Evolutionary conservation across 306 rosid genomes (phyloP).

Genomic region (Castanea sativa): DNA sequence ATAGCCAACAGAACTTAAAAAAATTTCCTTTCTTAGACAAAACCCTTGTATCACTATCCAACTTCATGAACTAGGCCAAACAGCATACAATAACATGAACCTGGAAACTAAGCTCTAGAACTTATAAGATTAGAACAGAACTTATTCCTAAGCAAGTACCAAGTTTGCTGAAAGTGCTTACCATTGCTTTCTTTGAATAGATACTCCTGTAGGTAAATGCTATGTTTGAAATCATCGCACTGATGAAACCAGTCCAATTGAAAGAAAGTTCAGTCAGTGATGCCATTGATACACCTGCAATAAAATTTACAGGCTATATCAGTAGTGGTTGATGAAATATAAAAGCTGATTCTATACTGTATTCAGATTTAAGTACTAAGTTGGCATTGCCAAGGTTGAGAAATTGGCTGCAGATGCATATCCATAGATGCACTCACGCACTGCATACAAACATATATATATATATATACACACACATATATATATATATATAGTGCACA

Average conservation of each 20-base stretch:
- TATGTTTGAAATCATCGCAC: constrained; percentile 95
- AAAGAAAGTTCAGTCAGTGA: constrained; percentile 94
- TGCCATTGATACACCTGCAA: constrained; percentile 92
- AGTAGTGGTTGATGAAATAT: not conserved
- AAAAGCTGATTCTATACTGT: not conserved
- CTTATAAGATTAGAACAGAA: not conserved
- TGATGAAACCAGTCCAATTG: constrained; percentile 86
- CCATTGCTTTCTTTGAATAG: constrained; percentile 83
- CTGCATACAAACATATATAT: not conserved
- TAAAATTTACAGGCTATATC: constrained; percentile 11
- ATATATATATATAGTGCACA: no score
- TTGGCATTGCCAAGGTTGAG: not conserved
- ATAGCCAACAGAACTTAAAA: not conserved
- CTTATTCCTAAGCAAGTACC: not conserved
- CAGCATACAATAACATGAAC: not conserved
- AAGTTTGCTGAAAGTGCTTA: constrained; percentile 21
- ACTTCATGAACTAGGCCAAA: not conserved
- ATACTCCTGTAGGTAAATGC: constrained; percentile 92
- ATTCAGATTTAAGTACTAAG: not conserved
- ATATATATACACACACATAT: no score
- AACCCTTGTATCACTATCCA: not conserved
- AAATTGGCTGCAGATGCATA: not conserved
- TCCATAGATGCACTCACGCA: not conserved
- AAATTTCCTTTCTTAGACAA: not conserved
- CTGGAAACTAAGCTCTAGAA: not conserved